phyloP scores from a whole-genome alignment of 495 filamentous ascomycete genomes.

The Tirmania nivea region DNA sequence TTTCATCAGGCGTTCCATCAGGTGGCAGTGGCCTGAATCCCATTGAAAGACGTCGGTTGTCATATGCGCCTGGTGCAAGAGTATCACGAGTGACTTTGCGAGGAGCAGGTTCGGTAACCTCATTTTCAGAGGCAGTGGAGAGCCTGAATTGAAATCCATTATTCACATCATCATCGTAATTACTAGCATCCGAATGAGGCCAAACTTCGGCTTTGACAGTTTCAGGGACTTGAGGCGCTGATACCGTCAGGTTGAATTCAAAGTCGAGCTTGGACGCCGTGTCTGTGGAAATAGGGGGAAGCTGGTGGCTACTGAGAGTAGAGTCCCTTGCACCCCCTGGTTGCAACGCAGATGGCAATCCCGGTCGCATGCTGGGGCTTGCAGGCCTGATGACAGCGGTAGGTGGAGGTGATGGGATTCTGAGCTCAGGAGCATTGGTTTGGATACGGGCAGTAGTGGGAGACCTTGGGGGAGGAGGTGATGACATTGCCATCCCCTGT shows the following conservation, averaged over 20 bases:
- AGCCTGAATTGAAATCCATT: constrained; percentile 29
- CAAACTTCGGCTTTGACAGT: constrained; percentile 5
- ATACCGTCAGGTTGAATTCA: no score
- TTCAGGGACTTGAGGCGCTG: background rate
- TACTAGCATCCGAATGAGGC: constrained; percentile 29
- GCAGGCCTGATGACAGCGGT: constrained; percentile 5
- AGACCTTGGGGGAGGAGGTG: constrained; percentile 26
- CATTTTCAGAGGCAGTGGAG: constrained; percentile 22
- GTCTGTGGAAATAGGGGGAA: no score
- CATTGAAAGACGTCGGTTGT: constrained; percentile 59
- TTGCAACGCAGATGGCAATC: constrained; percentile 6
- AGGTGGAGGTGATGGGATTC: constrained; percentile 5
- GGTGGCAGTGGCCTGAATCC: constrained; percentile 84
- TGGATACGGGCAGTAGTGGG: constrained; percentile 2
- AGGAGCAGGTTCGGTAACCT: constrained; percentile 7
- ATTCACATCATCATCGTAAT: constrained; percentile 32
- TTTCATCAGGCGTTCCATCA: constrained; percentile 46
- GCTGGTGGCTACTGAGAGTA: background rate
- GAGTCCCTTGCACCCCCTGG: background rate
- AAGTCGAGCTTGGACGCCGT: no score
- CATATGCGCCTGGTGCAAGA: constrained; percentile 22
- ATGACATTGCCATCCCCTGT: constrained; percentile 40
- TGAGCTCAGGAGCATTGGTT: background rate
- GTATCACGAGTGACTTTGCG: constrained; percentile 7
- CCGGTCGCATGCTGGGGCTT: constrained; percentile 12